Base-by-base conservation (phyloP, 331 rosid species). In the Cydonia oblonga region DNA sequence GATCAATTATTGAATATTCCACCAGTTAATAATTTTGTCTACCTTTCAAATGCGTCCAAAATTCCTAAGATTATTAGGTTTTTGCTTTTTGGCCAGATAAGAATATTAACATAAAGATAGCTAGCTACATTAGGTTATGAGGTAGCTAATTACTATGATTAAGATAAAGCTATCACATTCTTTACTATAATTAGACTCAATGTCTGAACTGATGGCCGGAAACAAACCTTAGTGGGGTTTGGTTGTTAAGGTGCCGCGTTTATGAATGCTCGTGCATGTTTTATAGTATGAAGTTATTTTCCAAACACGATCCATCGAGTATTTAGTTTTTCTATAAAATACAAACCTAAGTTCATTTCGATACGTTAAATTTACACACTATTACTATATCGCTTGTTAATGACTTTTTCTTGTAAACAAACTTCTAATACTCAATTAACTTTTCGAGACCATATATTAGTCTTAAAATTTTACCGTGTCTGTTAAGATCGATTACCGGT, bases 1-100 rank as follows among this genome's bases (percentile, higher is more conserved):
- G 74, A 64, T 61, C 71, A 61, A 49, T 49, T 75, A 75, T 80
- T 44, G 51, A 60, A 75, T 74, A 52, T 74, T 66, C 64, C 61
- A 46, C 44, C 49, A 19, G 51, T 77, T 53, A 78, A 69, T 81
- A 53, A 79, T 84, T 54, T 77, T 89, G 87, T 83, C 83, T 74
- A 25, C 76, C 62, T 66, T 70, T 68, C 65, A 58, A 35, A 25
- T 62, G 59, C 72, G 54, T 68, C 76, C 75, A 52, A 71, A 76
- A 54, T 18, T 70, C 56, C 71, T 71, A 29, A 25, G 19, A 59
- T 15, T 57, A 30, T 32, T 66, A 44, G 16, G 69, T 25, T 76
- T 65, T 58, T 12, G 28, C 2, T 24, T 23, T 58, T 23, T 58
- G 64, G 30, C 25, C 63, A 61, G 40, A 61, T 61, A 19, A 26